Evolutionary conservation across 2,329 filamentous ascomycete species (phyloP).

Genomic region (Aspergillus floridensis): DNA sequence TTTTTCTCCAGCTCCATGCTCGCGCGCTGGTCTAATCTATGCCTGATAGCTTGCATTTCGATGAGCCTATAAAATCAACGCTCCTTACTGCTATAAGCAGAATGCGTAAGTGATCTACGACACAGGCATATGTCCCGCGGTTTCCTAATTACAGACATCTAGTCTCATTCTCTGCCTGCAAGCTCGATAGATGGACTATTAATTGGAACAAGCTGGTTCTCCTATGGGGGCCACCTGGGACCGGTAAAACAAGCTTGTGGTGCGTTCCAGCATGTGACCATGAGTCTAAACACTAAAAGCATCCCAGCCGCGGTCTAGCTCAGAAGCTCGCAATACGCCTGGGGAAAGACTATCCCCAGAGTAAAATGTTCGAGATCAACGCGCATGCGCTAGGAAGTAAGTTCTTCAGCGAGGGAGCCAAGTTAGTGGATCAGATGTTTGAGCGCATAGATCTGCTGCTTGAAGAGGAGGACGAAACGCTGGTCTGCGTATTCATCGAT

Average conservation of each 20-base stretch:
- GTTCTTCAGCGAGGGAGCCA: slow-evolving; percentile 49
- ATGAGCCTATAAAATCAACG: slow-evolving; percentile 40
- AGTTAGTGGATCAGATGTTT: slow-evolving; percentile 45
- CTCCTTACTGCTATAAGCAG: slow-evolving; percentile 42
- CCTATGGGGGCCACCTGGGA: slow-evolving; percentile 90
- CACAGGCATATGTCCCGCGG: neutral
- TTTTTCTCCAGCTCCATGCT: neutral
- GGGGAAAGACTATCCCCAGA: slow-evolving; percentile 38
- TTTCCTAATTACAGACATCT: neutral
- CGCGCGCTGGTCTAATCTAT: too few relatives aligned
- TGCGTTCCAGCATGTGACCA: slow-evolving; percentile 3
- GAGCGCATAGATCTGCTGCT: slow-evolving; percentile 38
- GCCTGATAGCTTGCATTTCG: slow-evolving; percentile 40
- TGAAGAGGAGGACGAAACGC: slow-evolving; percentile 38
- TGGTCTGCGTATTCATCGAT: slow-evolving; percentile 50
- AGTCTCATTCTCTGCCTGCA: slow-evolving; percentile 34
- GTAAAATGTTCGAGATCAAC: slow-evolving; percentile 48
- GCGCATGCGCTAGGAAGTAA: slow-evolving; percentile 48
- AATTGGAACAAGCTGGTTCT: slow-evolving; percentile 61
- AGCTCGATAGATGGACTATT: slow-evolving; percentile 37
- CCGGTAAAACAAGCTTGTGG: slow-evolving; percentile 70
- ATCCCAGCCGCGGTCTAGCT: slow-evolving; percentile 41
- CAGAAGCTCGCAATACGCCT: slow-evolving; percentile 52
- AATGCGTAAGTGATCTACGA: slow-evolving; percentile 29
- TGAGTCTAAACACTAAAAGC: neutral